A percentile compares a stretch with the other conserved stretches of the same genome.
phyloP scores from a whole-genome alignment of 2,329 filamentous ascomycete genomes.

The Exophiala calicioides region DNA sequence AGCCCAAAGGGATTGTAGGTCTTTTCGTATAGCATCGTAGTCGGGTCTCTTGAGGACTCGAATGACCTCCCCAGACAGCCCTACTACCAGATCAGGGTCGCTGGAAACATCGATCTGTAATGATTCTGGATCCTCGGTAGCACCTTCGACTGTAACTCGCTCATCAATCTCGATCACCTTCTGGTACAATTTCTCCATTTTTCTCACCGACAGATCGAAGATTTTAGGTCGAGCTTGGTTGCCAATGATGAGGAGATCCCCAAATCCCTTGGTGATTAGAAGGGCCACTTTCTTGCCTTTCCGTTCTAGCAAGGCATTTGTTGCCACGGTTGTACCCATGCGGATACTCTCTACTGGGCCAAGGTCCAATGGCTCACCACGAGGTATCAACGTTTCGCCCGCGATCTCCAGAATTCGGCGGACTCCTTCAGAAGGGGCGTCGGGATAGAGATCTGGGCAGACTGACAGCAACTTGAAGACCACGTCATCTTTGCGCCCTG shows the following conservation, averaged over 20 bases:
- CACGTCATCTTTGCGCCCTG: conserved; percentile 33
- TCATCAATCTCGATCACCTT: conserved; percentile 84
- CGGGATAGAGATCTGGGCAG: conserved; percentile 42
- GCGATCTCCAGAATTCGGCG: conserved; percentile 43
- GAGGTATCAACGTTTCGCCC: conserved; percentile 39
- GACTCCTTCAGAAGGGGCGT: conserved; percentile 66
- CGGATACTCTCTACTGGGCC: conserved; percentile 49
- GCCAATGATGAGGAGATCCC: conserved; percentile 82
- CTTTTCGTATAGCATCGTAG: conserved; percentile 55
- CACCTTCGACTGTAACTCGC: conserved; percentile 58
- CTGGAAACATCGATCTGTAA: neutral
- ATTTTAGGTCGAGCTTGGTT: conserved; percentile 89
- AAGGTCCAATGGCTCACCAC: conserved; percentile 29
- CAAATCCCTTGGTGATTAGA: conserved; percentile 84
- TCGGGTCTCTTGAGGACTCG: conserved; percentile 28
- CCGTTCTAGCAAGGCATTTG: conserved; percentile 69
- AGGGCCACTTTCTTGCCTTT: conserved; percentile 87
- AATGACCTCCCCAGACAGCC: conserved; percentile 8
- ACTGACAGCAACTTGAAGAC: conserved; percentile 44
- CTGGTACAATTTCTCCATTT: conserved; percentile 83
- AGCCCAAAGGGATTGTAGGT: conserved; percentile 56
- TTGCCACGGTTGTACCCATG: conserved; percentile 90
- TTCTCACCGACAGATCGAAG: conserved; percentile 85
- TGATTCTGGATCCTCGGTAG: conserved; percentile 1
- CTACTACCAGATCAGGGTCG: conserved; percentile 6